Conservation (phyloP, 2,329 filamentous ascomycete genomes). For the Chaetomium sp. region DNA sequence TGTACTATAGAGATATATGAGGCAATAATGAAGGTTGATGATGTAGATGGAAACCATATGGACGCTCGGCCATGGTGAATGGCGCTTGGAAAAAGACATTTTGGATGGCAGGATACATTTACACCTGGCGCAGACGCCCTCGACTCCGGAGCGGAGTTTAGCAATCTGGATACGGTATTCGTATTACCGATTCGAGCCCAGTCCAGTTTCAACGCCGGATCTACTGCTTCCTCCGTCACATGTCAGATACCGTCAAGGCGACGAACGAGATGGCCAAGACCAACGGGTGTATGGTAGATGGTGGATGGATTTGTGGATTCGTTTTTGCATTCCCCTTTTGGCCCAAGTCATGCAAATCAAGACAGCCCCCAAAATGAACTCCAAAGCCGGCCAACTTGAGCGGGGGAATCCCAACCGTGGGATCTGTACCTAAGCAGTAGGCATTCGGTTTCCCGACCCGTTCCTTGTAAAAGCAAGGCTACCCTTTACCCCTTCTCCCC, state of each 20-base stretch:
- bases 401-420: neutral
- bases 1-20: slow-evolving; percentile 37
- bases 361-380: slow-evolving; percentile 18
- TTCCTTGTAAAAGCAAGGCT: neutral
- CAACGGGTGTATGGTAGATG: neutral
- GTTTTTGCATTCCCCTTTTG: slow-evolving; percentile 21
- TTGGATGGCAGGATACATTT: neutral
- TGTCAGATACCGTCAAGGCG: neutral
- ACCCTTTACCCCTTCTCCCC: neutral
- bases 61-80: neutral
- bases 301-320: slow-evolving; percentile 20
- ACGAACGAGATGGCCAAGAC: neutral
- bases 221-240: neutral
- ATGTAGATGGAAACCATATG: neutral
- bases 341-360: slow-evolving; percentile 17
- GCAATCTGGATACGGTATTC: neutral
- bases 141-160: neutral
- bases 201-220: neutral
- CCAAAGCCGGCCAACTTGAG: slow-evolving; percentile 20
- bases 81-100: neutral
- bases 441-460: slow-evolving; percentile 9
- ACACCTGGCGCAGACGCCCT: neutral
- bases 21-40: slow-evolving; percentile 31
- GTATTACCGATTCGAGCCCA: neutral
- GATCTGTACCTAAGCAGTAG: neutral